Evolutionary conservation across 2,329 filamentous ascomycete genomes (phyloP).

Genomic region (Thelonectria rubi): DNA sequence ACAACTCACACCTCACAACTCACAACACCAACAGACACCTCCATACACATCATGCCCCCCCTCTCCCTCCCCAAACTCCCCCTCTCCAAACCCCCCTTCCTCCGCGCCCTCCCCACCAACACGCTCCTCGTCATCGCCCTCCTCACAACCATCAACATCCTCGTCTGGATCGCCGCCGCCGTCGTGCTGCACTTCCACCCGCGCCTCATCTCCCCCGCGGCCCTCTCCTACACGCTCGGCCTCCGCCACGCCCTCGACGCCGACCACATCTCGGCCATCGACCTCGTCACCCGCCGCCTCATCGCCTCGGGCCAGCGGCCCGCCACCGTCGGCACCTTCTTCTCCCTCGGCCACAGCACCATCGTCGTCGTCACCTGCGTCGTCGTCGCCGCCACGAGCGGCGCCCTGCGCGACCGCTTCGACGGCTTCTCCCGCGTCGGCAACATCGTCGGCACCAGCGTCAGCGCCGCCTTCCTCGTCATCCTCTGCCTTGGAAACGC

Average conservation of each 20-base stretch:
- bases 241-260: constrained; percentile 95
- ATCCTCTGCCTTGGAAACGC: constrained; percentile 84
- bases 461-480: constrained; percentile 85
- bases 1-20: no score
- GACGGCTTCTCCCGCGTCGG: constrained; percentile 82
- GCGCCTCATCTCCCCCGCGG: constrained; percentile 78
- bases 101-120: constrained; percentile 46
- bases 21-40: no score
- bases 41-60: constrained; percentile 31
- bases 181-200: constrained; percentile 64
- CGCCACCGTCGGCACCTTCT: constrained; percentile 93
- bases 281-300: constrained; percentile 91
- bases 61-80: constrained; percentile 38
- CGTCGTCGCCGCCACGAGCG: constrained; percentile 89
- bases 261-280: constrained; percentile 89
- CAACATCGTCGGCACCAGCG: constrained; percentile 87
- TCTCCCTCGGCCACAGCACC: constrained; percentile 92
- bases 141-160: constrained; percentile 60
- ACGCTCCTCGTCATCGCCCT: constrained; percentile 59
- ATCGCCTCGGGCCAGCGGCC: constrained; percentile 86
- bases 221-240: constrained; percentile 87
- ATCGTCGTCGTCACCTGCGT: constrained; percentile 91
- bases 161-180: constrained; percentile 64
- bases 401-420: constrained; percentile 82
- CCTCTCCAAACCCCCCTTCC: constrained; percentile 44